Base-by-base conservation (phyloP, 371 early-diverging fungal species). In the Mucor indicus region DNA sequence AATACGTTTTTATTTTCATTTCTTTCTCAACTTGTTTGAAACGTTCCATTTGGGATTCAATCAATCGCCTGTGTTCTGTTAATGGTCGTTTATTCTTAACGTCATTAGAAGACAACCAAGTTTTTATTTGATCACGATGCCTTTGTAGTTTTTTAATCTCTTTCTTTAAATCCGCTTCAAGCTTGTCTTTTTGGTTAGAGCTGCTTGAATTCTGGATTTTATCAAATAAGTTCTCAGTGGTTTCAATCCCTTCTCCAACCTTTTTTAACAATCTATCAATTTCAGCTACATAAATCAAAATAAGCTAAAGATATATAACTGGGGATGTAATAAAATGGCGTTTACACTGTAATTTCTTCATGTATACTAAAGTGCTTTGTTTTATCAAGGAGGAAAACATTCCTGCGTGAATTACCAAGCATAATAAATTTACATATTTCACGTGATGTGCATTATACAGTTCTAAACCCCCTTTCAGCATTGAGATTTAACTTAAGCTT, bases 61-160 rank as follows among this genome's bases (percentile, higher is more conserved):
- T 96, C 17, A 93, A 81, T 57, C 91, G 89, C 55, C 97, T 77
- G 53, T 91, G 91, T 10, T 96, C 95, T 38, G 86, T 50, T 45
- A 98, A 71, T 13, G 84, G 78, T 39, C 84, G 79, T 69, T 98
- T 98, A 73, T 97, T 97, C 78, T 98, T 98, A 62, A 98, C 91
- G 31, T 97, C 97, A 55, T 80, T 90, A 38, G 86, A 88, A 4
- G 89, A 79, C 30, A 93, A 74, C 96, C 96, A 98, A 47, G 89
- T 85, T 69, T 97, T 96, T 63, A 98, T 97, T 69, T 96, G 95
- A 71, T 98, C 98, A 35, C 98, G 86, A 52, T 81, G 77, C 57
- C 96, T 78, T 63, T 97, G 97, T 44, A 98, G 78, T 70, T 97
- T 96, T 69, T 98, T 98, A 67, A 98, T 97, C 71, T 98, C 98